A percentile compares a stretch with the other conserved stretches of the same genome.
Evolutionary conservation across 2,329 filamentous ascomycete genomes (phyloP).

Genomic region (Exserohilum turcica): DNA sequence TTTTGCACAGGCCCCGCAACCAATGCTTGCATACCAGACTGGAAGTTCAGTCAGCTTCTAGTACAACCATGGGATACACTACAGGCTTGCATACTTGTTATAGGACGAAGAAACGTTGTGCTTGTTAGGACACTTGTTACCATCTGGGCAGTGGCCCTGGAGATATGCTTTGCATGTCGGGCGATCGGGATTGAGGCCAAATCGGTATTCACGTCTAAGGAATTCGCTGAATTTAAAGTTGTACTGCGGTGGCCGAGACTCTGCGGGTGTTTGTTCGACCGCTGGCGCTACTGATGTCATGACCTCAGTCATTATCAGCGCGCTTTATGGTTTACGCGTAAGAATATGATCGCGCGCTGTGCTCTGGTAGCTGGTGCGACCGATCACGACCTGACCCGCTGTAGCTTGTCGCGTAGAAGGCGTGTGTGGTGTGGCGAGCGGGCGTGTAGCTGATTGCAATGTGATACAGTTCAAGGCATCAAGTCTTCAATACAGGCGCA

Average conservation of each 20-base stretch:
- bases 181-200: conserved; percentile 71
- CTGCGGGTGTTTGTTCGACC: conserved; percentile 38
- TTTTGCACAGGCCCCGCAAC: conserved; percentile 96
- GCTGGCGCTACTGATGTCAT: conserved; percentile 26
- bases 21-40: conserved; percentile 97
- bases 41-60: conserved; percentile 12
- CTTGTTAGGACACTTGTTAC: conserved; percentile 81
- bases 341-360: not conserved
- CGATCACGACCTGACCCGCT: not conserved
- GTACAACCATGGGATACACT: not conserved
- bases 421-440: too few species aligned
- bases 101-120: conserved; percentile 69
- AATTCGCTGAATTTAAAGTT: conserved; percentile 86
- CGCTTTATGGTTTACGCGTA: not conserved
- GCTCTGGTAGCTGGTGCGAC: not conserved
- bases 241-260: conserved; percentile 53
- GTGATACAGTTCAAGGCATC: not conserved
- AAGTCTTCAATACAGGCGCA: not conserved
- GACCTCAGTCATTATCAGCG: conserved; percentile 38
- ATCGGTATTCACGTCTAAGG: conserved; percentile 80
- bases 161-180: conserved; percentile 86
- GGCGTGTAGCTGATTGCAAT: not conserved
- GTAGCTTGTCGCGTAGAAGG: not conserved
- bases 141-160: conserved; percentile 84
- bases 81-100: conserved; percentile 59